phyloP scores from a whole-genome alignment of 2,329 filamentous ascomycete genomes.

The Colletotrichum sublineola region DNA sequence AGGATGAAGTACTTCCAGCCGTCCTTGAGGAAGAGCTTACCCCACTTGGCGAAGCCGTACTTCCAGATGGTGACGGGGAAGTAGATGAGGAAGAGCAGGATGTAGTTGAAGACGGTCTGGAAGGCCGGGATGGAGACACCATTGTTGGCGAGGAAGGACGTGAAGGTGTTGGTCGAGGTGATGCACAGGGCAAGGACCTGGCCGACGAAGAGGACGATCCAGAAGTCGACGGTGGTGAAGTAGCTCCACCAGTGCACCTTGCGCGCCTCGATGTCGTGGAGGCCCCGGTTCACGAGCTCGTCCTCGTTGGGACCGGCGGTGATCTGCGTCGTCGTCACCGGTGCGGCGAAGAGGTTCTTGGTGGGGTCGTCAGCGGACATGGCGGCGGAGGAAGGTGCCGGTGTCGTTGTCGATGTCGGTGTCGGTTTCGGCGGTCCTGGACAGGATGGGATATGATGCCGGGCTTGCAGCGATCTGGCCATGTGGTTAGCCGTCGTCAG shows the following conservation, averaged over 20 bases:
- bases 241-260: constrained; percentile 77
- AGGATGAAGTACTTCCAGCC: constrained; percentile 97
- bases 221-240: constrained; percentile 88
- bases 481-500: constrained; percentile 19
- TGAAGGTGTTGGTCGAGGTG: constrained; percentile 93
- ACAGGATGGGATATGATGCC: constrained; percentile 29
- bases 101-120: constrained; percentile 96
- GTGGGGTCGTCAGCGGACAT: constrained; percentile 32
- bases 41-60: constrained; percentile 82
- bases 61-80: constrained; percentile 82
- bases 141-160: constrained; percentile 74
- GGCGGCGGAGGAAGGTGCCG: constrained; percentile 36
- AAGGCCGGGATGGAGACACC: constrained; percentile 91
- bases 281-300: constrained; percentile 62
- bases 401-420: neutral
- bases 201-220: constrained; percentile 82
- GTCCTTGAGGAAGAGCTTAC: constrained; percentile 72
- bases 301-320: constrained; percentile 45
- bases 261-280: constrained; percentile 67
- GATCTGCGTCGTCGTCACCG: constrained; percentile 42
- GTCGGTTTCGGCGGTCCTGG: constrained; percentile 43
- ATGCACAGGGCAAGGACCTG: constrained; percentile 91
- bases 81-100: constrained; percentile 86
- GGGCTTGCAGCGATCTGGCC: constrained; percentile 37
- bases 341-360: constrained; percentile 24